Evolutionary conservation across 2,329 filamentous ascomycete species (phyloP), one percentile per base, ranked within the genome.

Genomic region (Pseudogymnoascus sp.): DNA sequence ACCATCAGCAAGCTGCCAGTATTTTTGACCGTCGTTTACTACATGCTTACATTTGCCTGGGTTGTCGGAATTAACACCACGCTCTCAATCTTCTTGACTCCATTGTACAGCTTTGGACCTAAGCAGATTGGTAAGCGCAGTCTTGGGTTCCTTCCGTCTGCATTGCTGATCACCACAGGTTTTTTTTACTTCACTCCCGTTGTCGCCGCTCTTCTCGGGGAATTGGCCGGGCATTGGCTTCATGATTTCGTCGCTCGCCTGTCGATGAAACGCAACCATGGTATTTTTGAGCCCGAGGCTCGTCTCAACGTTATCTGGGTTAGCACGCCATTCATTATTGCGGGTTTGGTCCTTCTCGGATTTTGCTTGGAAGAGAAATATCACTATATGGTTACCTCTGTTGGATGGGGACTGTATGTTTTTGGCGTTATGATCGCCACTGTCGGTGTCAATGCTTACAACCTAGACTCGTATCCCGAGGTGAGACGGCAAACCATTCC

Each of bases 141-240:
- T n/a, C 37, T 40, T 16, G 37, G 14, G 37, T 16, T 40, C n/a
- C n/a, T 40, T 40, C 37, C n/a, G 37, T 16, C 37, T 40, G 37
- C 37, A 40, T 40, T 40, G 37, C 37, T 40, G n/a, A 40, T 16
- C 37, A 40, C 37, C 5, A 60, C 67, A 70, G 75, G 79, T 0
- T 79, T 77, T 66, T 83, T 86, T 69, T 85, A 86, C 73, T 85
- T 86, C 70, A 81, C 82, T 0, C 81, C 81, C 2, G 77, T 86
- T 25, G 77, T 84, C 1, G 83, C 78, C 3, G 78, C 80, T 2
- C 69, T 83, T 12, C 71, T 86, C 0, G 84, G 83, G 25, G 82
- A 84, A 73, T 63, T 80, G 0, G 70, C 75, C 3, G 83, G 84
- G 5, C 84, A 85, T 71, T 84, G 78, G 77, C 73, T 85, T 5